These are phyloP conservation scores for Omphalotus olearius DNA, from an alignment of 1,284 basidiomycete species.

Conservation along the genomic window DNA sequence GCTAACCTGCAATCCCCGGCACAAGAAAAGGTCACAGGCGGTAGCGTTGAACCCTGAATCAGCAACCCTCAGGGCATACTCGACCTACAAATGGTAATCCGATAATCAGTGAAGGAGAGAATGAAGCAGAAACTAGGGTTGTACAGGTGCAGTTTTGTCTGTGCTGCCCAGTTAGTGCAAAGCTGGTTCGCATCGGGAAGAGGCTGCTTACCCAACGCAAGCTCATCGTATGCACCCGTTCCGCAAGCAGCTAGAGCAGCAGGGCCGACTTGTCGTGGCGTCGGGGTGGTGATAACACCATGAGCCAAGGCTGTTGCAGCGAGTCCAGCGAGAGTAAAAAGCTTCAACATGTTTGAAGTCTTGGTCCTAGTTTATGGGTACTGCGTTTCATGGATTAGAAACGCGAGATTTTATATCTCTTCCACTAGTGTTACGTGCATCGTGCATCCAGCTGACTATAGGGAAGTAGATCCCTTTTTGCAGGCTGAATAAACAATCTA, in stretches of 20 bases:
- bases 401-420: too few relatives aligned
- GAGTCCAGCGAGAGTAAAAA: slow-evolving; percentile 7
- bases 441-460: too few relatives aligned
- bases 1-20: slow-evolving; percentile 28
- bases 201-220: slow-evolving; percentile 22
- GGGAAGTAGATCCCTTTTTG: too few relatives aligned
- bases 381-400: too few relatives aligned
- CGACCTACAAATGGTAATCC: slow-evolving; percentile 22
- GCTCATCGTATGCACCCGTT: slow-evolving; percentile 23
- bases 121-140: slow-evolving; percentile 1
- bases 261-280: slow-evolving; percentile 25
- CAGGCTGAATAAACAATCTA: too few relatives aligned
- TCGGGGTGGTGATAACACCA: slow-evolving; percentile 26
- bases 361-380: too few relatives aligned
- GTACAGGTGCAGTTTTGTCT: slow-evolving; percentile 28
- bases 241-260: slow-evolving; percentile 28
- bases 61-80: slow-evolving; percentile 26
- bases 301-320: slow-evolving; percentile 18
- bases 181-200: background rate
- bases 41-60: slow-evolving; percentile 28
- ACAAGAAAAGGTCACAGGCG: slow-evolving; percentile 32
- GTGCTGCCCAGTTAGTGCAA: background rate
- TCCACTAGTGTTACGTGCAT: too few relatives aligned
- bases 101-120: background rate
- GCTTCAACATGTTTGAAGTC: too few relatives aligned